A percentile compares a stretch with the other conserved stretches of the same genome.
phyloP scores from a whole-genome alignment of 2,329 filamentous ascomycete genomes.

The Colletotrichum lupini region DNA sequence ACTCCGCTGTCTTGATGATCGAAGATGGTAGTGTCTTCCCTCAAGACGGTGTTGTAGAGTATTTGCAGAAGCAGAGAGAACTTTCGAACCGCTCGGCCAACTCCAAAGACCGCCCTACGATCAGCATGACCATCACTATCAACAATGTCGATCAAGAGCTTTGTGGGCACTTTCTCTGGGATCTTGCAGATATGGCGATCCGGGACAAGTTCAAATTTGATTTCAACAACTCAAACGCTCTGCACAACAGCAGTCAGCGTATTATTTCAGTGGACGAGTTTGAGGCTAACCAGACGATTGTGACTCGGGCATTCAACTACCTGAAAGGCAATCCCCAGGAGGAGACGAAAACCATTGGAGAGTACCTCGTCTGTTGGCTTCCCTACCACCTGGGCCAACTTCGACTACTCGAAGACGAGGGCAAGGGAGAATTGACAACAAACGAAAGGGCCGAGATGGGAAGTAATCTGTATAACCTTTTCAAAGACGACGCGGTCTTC shows the following conservation, averaged over 20 bases:
- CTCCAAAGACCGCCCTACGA: not conserved
- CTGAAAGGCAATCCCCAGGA: not conserved
- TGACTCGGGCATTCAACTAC: not conserved
- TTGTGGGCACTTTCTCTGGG: not conserved
- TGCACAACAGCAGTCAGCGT: not conserved
- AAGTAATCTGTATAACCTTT: not conserved
- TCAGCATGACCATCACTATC: not conserved
- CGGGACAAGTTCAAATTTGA: not conserved
- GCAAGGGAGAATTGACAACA: not conserved
- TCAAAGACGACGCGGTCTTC: not conserved
- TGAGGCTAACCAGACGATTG: not conserved
- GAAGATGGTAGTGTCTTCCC: not conserved
- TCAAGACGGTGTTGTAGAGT: not conserved
- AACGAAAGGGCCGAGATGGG: not conserved
- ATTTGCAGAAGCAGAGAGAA: not conserved
- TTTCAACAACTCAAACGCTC: not conserved
- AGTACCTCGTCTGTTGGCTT: not conserved
- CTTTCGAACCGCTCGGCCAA: not conserved
- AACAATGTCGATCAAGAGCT: not conserved
- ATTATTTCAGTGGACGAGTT: not conserved
- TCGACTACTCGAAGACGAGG: not conserved
- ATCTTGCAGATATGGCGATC: not conserved
- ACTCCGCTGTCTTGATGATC: not conserved
- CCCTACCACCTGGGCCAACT: not conserved
- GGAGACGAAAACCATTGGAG: not conserved